These are phyloP conservation scores for Saccharomyces pastorianus DNA, from an alignment of 1,139 yeast species.

Conservation along the genomic window DNA sequence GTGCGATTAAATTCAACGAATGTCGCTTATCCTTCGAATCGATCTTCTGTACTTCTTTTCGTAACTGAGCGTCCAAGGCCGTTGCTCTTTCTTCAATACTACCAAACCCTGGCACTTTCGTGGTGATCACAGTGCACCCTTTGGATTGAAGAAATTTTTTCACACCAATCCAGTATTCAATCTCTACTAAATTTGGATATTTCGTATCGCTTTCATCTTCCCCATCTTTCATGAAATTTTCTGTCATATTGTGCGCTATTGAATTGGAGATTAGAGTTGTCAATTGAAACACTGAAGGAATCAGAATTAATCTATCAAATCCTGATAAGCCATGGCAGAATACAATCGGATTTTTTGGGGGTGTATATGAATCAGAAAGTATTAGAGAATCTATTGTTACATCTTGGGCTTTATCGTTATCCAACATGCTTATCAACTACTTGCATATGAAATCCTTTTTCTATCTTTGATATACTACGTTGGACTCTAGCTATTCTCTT, in stretches of 20 bases:
- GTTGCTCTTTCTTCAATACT: slow-evolving; percentile 61
- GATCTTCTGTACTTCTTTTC: slow-evolving; percentile 35
- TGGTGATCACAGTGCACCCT: slow-evolving; percentile 65
- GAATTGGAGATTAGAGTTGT: slow-evolving; percentile 22
- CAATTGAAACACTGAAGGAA: slow-evolving; percentile 39
- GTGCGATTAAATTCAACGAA: slow-evolving; percentile 67
- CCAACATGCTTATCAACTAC: not conserved
- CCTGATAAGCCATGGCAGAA: slow-evolving; percentile 83
- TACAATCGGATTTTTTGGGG: slow-evolving; percentile 56
- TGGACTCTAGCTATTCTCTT: not conserved
- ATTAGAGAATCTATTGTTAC: not conserved
- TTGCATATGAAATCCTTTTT: not conserved
- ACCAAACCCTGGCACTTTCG: slow-evolving; percentile 79
- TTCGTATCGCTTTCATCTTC: slow-evolving; percentile 11
- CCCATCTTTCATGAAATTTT: slow-evolving; percentile 18
- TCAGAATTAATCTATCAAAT: slow-evolving; percentile 51
- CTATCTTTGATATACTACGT: not conserved
- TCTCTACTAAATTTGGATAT: slow-evolving; percentile 34
- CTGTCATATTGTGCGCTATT: slow-evolving; percentile 16
- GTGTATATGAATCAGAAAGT: slow-evolving; percentile 19
- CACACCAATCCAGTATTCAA: slow-evolving; percentile 81
- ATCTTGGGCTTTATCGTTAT: not conserved
- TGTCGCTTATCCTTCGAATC: slow-evolving; percentile 22
- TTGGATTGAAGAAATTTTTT: slow-evolving; percentile 48
- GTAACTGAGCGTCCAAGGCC: slow-evolving; percentile 47